Percentiles rank a stretch among this genome's conserved stretches.
These are phyloP conservation scores for Sphagnum magellanicum DNA, from an alignment of 228 moss, liverwort and hornwort species.

Conservation along the genomic window DNA sequence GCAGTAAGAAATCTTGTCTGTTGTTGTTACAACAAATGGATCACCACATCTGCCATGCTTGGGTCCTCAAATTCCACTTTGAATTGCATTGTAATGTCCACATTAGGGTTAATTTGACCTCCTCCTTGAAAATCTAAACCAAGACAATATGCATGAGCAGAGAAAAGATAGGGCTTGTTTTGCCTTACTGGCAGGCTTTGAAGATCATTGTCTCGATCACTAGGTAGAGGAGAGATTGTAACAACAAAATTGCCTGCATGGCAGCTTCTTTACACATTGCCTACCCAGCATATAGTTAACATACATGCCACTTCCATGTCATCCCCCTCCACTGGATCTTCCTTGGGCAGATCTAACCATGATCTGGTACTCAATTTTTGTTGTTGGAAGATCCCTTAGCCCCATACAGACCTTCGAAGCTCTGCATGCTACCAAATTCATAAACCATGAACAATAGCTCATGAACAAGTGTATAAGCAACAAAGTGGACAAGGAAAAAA, in stretches of 20 bases:
- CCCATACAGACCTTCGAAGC: conserved; percentile 59
- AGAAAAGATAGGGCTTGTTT: no score
- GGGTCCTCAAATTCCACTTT: conserved; percentile 48
- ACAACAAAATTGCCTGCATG: conserved; percentile 48
- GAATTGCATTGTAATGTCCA: conserved; percentile 18
- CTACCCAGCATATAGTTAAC: conserved; percentile 56
- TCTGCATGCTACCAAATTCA: conserved; percentile 40
- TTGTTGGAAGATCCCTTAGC: conserved; percentile 65
- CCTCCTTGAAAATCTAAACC: no score
- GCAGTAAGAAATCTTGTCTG: conserved; percentile 4
- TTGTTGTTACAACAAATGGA: conserved; percentile 39
- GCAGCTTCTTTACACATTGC: conserved; percentile 50
- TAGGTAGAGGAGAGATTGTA: no score
- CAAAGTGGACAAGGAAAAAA: no score
- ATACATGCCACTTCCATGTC: conserved; percentile 79
- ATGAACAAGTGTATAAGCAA: no score
- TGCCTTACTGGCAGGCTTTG: no score
- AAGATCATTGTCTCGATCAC: no score
- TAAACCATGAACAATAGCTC: background rate
- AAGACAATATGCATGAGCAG: no score
- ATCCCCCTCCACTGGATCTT: conserved; percentile 52
- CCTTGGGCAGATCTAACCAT: conserved; percentile 66
- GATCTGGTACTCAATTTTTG: conserved; percentile 91
- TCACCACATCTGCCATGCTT: conserved; percentile 63
- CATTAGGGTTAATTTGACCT: no score